Conservation (phyloP, 2,329 filamentous ascomycete genomes). For the Colletotrichum salicis region DNA sequence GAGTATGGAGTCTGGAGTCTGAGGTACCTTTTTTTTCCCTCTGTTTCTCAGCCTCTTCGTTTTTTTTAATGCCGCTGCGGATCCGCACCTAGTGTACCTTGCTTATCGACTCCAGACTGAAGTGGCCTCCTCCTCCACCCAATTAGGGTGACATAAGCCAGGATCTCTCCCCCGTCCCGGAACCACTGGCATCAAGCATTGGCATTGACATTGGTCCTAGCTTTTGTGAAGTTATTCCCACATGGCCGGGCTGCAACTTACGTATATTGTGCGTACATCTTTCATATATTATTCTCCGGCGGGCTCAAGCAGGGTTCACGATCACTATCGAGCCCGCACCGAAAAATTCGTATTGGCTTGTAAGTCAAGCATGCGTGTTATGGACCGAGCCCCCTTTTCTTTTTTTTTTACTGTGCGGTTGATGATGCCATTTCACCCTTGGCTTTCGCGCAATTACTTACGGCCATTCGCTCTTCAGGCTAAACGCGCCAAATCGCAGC, state of each 20-base stretch:
- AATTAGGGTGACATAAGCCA: conserved; percentile 21
- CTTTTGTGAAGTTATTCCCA: conserved; percentile 23
- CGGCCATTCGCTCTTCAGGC: background rate
- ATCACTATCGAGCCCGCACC: background rate
- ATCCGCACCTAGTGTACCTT: background rate
- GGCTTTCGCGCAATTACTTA: background rate
- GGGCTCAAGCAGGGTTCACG: background rate
- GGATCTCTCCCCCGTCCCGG: conserved; percentile 8
- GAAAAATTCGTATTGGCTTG: background rate
- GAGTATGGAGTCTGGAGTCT: too few relatives aligned
- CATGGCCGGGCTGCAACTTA: background rate
- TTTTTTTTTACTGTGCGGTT: background rate
- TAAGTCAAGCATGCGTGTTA: background rate
- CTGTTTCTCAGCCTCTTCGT: background rate
- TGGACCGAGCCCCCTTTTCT: background rate
- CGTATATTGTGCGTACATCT: background rate
- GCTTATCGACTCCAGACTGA: background rate
- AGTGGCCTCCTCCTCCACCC: background rate
- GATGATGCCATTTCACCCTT: background rate
- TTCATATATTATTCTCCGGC: background rate
- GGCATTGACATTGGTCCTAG: background rate
- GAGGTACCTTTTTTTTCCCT: background rate
- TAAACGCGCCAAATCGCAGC: background rate
- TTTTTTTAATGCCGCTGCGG: conserved; percentile 30
- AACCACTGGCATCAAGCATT: background rate